phyloP scores from a whole-genome alignment of 441 rosid genomes.

The Cnidoscolus chayamansa region DNA sequence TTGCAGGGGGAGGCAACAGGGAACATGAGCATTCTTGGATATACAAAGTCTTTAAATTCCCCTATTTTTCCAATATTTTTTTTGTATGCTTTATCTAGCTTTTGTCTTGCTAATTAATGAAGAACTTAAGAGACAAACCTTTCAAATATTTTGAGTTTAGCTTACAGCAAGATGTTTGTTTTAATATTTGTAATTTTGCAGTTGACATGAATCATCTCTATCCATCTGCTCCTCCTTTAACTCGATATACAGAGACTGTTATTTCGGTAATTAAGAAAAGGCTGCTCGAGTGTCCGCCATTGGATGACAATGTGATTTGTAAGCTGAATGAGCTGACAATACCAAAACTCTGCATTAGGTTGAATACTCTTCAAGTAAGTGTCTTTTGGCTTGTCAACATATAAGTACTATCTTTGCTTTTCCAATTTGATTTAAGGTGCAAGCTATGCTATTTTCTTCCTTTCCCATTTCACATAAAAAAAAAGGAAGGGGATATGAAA shows the following conservation, averaged over 20 bases:
- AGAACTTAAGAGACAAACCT: neutral
- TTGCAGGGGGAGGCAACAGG: neutral
- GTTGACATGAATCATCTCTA: slow-evolving; percentile 77
- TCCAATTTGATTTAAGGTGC: neutral
- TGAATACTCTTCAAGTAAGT: slow-evolving; percentile 90
- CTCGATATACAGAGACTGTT: slow-evolving; percentile 76
- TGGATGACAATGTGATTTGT: slow-evolving; percentile 47
- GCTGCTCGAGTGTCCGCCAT: slow-evolving; percentile 45
- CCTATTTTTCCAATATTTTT: neutral
- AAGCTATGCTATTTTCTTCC: neutral
- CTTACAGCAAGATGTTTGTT: slow-evolving; percentile 2
- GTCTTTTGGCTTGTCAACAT: slow-evolving; percentile 10
- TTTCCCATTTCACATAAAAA: neutral
- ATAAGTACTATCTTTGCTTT: neutral
- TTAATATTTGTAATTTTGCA: slow-evolving; percentile 40
- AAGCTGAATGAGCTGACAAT: slow-evolving; percentile 66
- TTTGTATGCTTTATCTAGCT: neutral
- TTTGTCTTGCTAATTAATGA: neutral
- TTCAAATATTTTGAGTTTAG: neutral
- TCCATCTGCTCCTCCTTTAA: slow-evolving; percentile 87
- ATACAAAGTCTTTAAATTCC: neutral
- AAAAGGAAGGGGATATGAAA: neutral
- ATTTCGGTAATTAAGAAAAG: slow-evolving; percentile 71
- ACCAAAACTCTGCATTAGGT: slow-evolving; percentile 83
- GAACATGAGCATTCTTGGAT: neutral